Evolutionary conservation across 495 filamentous ascomycete species (phyloP).

Genomic region (Neurospora cerealis): DNA sequence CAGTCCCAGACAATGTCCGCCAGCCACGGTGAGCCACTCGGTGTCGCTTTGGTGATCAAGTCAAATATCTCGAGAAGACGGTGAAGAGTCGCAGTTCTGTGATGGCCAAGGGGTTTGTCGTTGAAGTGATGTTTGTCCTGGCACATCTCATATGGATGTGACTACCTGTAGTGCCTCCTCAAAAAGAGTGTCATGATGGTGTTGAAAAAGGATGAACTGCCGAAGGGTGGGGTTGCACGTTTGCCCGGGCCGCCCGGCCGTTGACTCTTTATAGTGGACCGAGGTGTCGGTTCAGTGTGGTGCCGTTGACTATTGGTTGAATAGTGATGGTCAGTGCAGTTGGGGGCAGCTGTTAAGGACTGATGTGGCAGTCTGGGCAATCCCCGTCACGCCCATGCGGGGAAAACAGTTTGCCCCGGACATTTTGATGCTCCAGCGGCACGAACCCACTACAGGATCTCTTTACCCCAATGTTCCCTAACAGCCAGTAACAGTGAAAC

Average conservation of each 20-base stretch:
- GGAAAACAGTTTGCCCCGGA: background rate
- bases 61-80: background rate
- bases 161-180: background rate
- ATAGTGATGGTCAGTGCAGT: background rate
- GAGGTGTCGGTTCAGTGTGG: background rate
- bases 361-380: background rate
- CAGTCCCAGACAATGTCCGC: background rate
- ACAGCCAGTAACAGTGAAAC: background rate
- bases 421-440: background rate
- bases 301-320: background rate
- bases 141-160: background rate
- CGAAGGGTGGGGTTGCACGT: background rate
- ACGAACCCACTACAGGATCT: background rate
- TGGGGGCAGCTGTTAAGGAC: background rate
- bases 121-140: background rate
- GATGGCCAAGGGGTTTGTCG: background rate
- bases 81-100: background rate
- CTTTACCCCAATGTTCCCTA: background rate
- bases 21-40: background rate
- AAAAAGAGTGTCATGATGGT: background rate
- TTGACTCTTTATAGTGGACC: background rate
- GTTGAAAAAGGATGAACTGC: background rate
- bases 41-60: background rate
- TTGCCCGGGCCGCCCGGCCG: background rate
- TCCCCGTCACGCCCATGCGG: background rate